A percentile compares a stretch with the other conserved stretches of the same genome.
These are phyloP conservation scores for Linderniella brevidens DNA, from an alignment of 257 asterid species.

Conservation along the genomic window DNA sequence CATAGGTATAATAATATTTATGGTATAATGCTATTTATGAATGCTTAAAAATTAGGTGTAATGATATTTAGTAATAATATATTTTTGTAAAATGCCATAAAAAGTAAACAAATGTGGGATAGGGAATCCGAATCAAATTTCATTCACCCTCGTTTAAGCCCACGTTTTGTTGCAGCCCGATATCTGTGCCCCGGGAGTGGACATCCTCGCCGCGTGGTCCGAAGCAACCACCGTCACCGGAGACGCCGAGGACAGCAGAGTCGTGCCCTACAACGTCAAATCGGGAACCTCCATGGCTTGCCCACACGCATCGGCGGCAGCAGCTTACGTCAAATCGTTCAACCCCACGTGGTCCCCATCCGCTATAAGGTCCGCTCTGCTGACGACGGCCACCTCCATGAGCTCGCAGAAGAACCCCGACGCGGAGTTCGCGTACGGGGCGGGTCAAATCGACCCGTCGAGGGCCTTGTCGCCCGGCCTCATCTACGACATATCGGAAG, in stretches of 20 bases:
- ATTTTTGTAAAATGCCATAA: too few relatives aligned
- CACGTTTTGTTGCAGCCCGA: conserved; percentile 34
- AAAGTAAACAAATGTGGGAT: not conserved
- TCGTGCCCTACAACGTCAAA: conserved; percentile 22
- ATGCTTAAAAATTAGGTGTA: too few relatives aligned
- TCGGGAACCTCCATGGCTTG: conserved; percentile 91
- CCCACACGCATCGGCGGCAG: conserved; percentile 70
- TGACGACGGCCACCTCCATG: conserved; percentile 64
- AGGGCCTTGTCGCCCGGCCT: conserved; percentile 45
- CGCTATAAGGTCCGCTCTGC: conserved; percentile 72
- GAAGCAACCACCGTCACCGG: conserved; percentile 13
- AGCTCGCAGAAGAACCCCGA: conserved; percentile 20
- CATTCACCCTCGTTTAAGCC: not conserved
- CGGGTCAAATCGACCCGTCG: conserved; percentile 57
- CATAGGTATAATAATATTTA: too few relatives aligned
- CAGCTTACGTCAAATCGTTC: conserved; percentile 60
- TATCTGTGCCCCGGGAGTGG: conserved; percentile 68
- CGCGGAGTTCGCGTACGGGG: conserved; percentile 52
- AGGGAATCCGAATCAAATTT: not conserved
- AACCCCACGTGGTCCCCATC: conserved; percentile 69
- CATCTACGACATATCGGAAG: conserved; percentile 34
- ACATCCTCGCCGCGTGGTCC: conserved; percentile 56
- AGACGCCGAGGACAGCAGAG: conserved; percentile 15
- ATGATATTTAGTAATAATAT: too few relatives aligned
- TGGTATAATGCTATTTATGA: too few relatives aligned